A percentile compares a stretch with the other conserved stretches of the same genome.
These are phyloP conservation scores for Aspergillus indologenus DNA, from an alignment of 495 filamentous ascomycete species.

Conservation along the genomic window DNA sequence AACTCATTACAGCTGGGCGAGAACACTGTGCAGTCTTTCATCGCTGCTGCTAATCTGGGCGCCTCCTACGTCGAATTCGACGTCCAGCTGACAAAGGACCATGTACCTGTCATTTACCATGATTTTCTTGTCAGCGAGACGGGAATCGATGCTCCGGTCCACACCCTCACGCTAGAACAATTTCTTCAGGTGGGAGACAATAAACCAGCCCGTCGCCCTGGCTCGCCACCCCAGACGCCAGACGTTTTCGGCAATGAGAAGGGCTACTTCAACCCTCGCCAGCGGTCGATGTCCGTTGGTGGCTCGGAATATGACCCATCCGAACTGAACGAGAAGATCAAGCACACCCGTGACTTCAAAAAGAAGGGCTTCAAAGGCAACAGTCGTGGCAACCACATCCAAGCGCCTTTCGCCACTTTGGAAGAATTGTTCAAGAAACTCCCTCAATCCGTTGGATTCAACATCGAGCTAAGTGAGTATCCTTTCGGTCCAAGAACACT, in stretches of 20 bases:
- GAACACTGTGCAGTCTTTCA: constrained; percentile 93
- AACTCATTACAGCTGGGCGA: constrained; percentile 91
- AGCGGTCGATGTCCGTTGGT: constrained; percentile 57
- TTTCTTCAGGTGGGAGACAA: constrained; percentile 81
- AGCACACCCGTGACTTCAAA: constrained; percentile 93
- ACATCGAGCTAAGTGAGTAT: constrained; percentile 86
- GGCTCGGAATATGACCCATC: constrained; percentile 49
- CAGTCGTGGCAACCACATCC: constrained; percentile 86
- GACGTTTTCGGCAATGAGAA: constrained; percentile 11
- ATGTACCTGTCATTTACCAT: constrained; percentile 98
- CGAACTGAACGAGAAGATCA: constrained; percentile 88
- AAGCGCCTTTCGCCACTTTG: constrained; percentile 89
- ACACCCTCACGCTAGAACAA: constrained; percentile 88
- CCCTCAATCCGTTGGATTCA: constrained; percentile 81
- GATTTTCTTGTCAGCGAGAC: constrained; percentile 99
- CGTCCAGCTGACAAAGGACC: constrained; percentile 97
- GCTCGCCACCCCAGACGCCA: constrained; percentile 39
- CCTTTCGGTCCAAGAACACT: constrained; percentile 19
- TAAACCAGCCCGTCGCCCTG: constrained; percentile 41
- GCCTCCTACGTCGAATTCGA: constrained; percentile 92
- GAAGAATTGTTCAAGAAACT: constrained; percentile 89
- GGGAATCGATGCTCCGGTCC: constrained; percentile 94
- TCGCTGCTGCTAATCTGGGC: constrained; percentile 89
- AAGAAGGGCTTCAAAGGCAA: constrained; percentile 94
- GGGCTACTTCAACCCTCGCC: constrained; percentile 26